Percentiles rank a stretch among this genome's conserved stretches.
Evolutionary conservation across 139 green algal species (phyloP).

Genomic region (Closterium sp.): DNA sequence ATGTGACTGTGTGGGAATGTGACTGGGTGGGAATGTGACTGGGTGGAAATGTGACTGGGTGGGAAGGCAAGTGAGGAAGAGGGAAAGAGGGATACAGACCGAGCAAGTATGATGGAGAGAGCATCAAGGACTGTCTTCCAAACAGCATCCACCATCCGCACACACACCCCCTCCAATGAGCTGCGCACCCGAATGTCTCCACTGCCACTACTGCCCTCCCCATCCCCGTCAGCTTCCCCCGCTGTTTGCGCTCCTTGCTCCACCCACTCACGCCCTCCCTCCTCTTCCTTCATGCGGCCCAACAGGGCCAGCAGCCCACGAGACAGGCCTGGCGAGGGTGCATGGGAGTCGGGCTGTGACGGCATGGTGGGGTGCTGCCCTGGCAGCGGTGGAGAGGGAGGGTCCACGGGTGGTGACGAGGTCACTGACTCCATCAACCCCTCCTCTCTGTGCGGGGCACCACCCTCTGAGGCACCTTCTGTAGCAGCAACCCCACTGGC

Average conservation of each 20-base stretch:
- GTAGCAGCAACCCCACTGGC: not conserved
- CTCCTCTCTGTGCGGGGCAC: not conserved
- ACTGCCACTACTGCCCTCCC: not conserved
- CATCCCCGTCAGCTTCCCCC: not conserved
- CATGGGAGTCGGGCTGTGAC: not conserved
- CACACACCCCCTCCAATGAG: constrained; percentile 29
- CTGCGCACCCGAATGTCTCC: not conserved
- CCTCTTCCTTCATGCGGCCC: not conserved
- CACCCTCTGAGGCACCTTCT: not conserved
- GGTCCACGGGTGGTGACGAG: not conserved
- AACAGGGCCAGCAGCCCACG: not conserved
- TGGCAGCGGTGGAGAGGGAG: not conserved
- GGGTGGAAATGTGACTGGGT: too few relatives aligned
- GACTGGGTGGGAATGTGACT: too few relatives aligned
- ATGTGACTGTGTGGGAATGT: too few relatives aligned
- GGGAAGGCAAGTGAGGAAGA: too few relatives aligned
- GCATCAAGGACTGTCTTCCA: constrained; percentile 50
- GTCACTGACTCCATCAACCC: too few relatives aligned
- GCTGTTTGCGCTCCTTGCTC: not conserved
- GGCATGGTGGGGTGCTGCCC: not conserved
- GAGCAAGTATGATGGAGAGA: constrained; percentile 48
- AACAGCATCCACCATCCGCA: constrained; percentile 41
- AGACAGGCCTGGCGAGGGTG: not conserved
- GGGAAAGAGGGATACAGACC: constrained; percentile 14
- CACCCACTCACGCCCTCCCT: not conserved